Evolutionary conservation across 2,329 filamentous ascomycete genomes (phyloP).

Genomic region (Hypoxylon sp.): DNA sequence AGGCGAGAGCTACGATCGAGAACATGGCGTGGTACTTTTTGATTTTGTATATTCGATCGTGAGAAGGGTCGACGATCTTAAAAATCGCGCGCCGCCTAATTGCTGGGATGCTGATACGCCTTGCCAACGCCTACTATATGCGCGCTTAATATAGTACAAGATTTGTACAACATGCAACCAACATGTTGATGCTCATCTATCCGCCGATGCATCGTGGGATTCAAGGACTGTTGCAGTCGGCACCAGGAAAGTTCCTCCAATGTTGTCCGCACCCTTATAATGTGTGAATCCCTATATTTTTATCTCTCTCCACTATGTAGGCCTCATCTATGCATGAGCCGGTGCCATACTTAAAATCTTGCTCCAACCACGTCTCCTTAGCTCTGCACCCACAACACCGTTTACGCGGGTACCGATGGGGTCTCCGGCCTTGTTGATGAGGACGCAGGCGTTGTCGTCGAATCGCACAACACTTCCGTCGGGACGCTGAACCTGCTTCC

Average conservation of each 20-base stretch:
- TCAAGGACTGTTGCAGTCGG: neutral
- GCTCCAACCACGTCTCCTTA: constrained; percentile 95
- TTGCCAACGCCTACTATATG: constrained; percentile 43
- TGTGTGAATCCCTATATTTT: neutral
- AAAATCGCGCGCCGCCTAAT: constrained; percentile 22
- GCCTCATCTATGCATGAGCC: constrained; percentile 65
- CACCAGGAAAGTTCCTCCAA: neutral
- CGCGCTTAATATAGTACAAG: constrained; percentile 36
- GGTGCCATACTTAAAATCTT: constrained; percentile 98
- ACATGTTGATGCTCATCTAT: constrained; percentile 1
- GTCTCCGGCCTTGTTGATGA: constrained; percentile 97
- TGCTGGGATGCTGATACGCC: constrained; percentile 15
- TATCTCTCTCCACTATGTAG: neutral
- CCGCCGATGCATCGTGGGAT: neutral
- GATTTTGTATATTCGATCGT: constrained; percentile 35
- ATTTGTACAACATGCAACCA: constrained; percentile 14
- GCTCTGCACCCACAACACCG: constrained; percentile 89
- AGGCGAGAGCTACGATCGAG: constrained; percentile 9
- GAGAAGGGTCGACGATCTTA: constrained; percentile 1
- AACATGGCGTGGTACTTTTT: constrained; percentile 27
- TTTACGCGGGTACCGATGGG: constrained; percentile 94
- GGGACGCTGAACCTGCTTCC: constrained; percentile 86
- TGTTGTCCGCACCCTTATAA: neutral
- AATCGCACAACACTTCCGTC: constrained; percentile 94
- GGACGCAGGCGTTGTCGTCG: constrained; percentile 97